A percentile compares a stretch with the other conserved stretches of the same genome.
Evolutionary conservation across 176 grass and related monocot species (phyloP).

Genomic region (Avena eriantha): DNA sequence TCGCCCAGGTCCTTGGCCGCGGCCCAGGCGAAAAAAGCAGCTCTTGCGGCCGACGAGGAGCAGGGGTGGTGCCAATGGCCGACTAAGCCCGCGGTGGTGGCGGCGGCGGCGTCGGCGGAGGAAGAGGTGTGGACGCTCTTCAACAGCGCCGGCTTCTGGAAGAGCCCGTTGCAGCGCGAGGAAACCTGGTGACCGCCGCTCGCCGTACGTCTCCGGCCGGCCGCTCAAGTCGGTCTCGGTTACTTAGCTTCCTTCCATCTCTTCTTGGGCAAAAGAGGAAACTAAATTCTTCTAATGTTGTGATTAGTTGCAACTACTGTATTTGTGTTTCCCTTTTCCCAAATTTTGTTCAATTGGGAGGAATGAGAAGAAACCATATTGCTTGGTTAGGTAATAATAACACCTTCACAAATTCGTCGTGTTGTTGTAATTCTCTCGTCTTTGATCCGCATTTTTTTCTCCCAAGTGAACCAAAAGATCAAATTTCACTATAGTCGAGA

Average conservation of each 20-base stretch:
- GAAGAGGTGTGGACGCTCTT: slow-evolving; percentile 70
- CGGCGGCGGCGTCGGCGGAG: slow-evolving; percentile 32
- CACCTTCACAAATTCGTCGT: background rate
- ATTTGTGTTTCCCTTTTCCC: slow-evolving; percentile 10
- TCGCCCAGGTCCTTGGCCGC: slow-evolving; percentile 18
- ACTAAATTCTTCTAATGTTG: background rate
- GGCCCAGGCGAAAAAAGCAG: background rate
- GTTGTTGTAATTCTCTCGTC: too few relatives aligned
- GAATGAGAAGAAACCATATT: slow-evolving; percentile 25
- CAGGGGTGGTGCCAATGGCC: slow-evolving; percentile 20
- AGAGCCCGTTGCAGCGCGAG: slow-evolving; percentile 75
- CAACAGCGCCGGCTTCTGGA: slow-evolving; percentile 80
- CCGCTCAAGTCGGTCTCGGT: background rate
- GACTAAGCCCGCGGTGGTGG: background rate
- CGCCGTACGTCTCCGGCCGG: background rate
- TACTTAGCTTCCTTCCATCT: slow-evolving; percentile 30
- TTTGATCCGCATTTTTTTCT: too few relatives aligned
- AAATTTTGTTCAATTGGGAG: slow-evolving; percentile 14
- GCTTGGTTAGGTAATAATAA: slow-evolving; percentile 9
- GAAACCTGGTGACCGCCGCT: slow-evolving; percentile 19
- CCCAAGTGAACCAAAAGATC: too few relatives aligned
- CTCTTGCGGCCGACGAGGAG: background rate
- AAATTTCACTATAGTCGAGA: too few relatives aligned
- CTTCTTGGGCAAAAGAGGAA: slow-evolving; percentile 18
- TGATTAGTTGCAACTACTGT: slow-evolving; percentile 11